Conservation (phyloP, 805 yeast genomes). For the Candida silvatica region DNA sequence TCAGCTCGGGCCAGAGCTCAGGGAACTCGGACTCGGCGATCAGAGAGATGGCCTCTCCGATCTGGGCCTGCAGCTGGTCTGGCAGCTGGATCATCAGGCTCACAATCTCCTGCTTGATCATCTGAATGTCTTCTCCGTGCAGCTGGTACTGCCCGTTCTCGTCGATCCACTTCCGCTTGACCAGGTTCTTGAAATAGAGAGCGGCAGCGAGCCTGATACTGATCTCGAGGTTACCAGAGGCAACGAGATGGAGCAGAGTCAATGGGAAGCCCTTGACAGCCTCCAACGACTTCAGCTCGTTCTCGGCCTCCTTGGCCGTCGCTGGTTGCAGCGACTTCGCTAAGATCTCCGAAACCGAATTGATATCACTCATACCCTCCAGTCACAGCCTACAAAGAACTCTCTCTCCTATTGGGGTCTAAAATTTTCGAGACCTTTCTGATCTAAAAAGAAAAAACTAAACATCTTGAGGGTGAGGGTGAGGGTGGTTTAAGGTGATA, state of each 20-base stretch:
- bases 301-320: conserved; percentile 61
- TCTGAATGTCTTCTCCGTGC: conserved; percentile 47
- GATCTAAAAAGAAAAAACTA: not conserved
- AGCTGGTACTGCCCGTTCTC: conserved; percentile 76
- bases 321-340: conserved; percentile 59
- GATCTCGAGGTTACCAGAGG: conserved; percentile 42
- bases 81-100: conserved; percentile 83
- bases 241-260: conserved; percentile 67
- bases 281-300: conserved; percentile 55
- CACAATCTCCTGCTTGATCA: conserved; percentile 70
- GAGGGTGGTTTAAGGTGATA: no score
- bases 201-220: conserved; percentile 81
- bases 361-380: conserved; percentile 34
- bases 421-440: not conserved
- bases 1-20: conserved; percentile 70
- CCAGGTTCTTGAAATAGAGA: conserved; percentile 79
- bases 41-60: conserved; percentile 86
- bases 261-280: conserved; percentile 65
- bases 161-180: conserved; percentile 82
- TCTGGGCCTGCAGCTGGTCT: conserved; percentile 74
- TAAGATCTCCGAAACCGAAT: conserved; percentile 43
- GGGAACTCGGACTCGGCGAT: conserved; percentile 98
- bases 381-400: no score
- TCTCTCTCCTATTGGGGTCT: no score
- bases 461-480: no score